Percentiles rank a stretch among this genome's conserved stretches.
phyloP scores from a whole-genome alignment of 2,329 filamentous ascomycete genomes.

The Ambrosiella xylebori region DNA sequence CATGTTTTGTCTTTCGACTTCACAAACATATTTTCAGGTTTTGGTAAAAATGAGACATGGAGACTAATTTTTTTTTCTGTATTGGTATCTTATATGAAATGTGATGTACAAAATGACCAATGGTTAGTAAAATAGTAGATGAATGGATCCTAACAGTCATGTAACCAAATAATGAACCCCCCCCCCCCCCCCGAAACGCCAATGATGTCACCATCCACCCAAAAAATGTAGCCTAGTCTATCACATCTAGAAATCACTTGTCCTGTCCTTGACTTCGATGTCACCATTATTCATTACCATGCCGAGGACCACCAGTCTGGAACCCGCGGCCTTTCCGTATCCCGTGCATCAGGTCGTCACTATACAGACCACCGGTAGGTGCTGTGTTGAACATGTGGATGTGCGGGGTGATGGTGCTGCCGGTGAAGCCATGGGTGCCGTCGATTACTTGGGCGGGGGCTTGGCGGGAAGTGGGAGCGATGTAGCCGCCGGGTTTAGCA shows the following conservation, averaged over 20 bases:
- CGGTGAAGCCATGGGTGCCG: slow-evolving; percentile 36
- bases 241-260: not conserved
- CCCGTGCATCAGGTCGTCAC: slow-evolving; percentile 27
- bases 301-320: not conserved
- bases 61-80: too few species aligned
- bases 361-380: slow-evolving; percentile 29
- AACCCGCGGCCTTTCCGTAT: slow-evolving; percentile 16
- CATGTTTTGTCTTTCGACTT: not conserved
- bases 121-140: not conserved
- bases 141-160: not conserved
- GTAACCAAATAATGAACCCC: not conserved
- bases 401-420: slow-evolving; percentile 19
- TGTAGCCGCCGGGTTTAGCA: slow-evolving; percentile 37
- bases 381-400: slow-evolving; percentile 2
- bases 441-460: slow-evolving; percentile 25
- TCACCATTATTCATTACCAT: not conserved
- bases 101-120: not conserved
- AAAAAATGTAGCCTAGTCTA: not conserved
- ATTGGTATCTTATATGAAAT: too few species aligned
- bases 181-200: not conserved
- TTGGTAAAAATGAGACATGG: too few species aligned
- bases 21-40: too few species aligned
- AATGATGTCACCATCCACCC: not conserved
- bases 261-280: not conserved
- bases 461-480: slow-evolving; percentile 19